phyloP scores from a whole-genome alignment of 805 yeast species.

The Sugiyamaella floridensis region DNA sequence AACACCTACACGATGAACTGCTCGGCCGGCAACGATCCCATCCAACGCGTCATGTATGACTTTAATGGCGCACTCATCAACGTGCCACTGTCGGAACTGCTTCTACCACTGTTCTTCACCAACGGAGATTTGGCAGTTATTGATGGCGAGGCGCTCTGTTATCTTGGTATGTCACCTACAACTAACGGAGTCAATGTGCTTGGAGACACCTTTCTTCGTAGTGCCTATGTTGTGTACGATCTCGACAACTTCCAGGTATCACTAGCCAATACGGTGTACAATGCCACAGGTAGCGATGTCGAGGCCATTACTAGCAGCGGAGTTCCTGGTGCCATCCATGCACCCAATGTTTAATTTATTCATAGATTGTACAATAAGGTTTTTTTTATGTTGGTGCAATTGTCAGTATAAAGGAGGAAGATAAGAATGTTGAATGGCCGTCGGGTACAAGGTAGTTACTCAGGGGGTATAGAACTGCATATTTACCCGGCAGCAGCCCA shows the following conservation, averaged over 20 bases:
- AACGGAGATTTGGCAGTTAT: slow-evolving; percentile 7
- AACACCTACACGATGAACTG: slow-evolving; percentile 7
- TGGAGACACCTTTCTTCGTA: slow-evolving; percentile 60
- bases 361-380: background rate
- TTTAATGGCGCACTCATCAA: slow-evolving; percentile 23
- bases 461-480: background rate
- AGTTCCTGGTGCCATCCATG: slow-evolving; percentile 23
- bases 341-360: slow-evolving; percentile 3
- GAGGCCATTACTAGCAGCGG: slow-evolving; percentile 21
- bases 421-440: too few relatives aligned
- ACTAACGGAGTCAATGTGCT: slow-evolving; percentile 31
- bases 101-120: slow-evolving; percentile 5
- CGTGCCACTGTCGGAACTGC: slow-evolving; percentile 24
- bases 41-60: slow-evolving; percentile 12
- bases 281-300: slow-evolving; percentile 21
- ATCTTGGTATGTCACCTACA: slow-evolving; percentile 1
- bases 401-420: too few relatives aligned
- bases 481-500: background rate
- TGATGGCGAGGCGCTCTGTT: slow-evolving; percentile 7
- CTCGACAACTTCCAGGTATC: slow-evolving; percentile 50
- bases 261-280: slow-evolving; percentile 41
- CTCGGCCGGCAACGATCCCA: background rate
- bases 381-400: too few relatives aligned
- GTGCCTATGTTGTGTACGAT: slow-evolving; percentile 64
- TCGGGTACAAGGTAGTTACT: too few relatives aligned